Evolutionary conservation across 23 red algal genomes (phyloP).

Genomic region (Gracilaria caudata): DNA sequence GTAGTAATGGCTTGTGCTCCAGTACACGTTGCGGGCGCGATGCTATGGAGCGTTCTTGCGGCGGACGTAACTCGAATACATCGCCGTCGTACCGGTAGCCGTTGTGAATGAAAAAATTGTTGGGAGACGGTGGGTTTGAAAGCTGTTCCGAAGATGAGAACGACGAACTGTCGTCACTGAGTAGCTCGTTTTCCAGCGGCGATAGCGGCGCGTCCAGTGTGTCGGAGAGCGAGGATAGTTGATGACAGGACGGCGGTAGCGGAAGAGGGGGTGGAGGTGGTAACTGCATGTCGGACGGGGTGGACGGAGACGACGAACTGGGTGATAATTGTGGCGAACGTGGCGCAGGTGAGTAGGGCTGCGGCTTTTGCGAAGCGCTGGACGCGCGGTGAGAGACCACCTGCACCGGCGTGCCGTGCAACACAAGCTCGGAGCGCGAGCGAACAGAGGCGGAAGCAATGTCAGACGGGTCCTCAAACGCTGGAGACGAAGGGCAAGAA

Average conservation of each 20-base stretch:
- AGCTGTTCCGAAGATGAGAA: background rate
- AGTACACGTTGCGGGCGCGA: constrained; percentile 64
- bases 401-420: constrained; percentile 6
- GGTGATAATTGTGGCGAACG: background rate
- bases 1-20: constrained; percentile 67
- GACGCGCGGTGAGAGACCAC: background rate
- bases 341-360: background rate
- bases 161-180: constrained; percentile 1
- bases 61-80: constrained; percentile 65
- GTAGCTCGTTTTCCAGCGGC: background rate
- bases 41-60: constrained; percentile 68
- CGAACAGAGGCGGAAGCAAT: background rate
- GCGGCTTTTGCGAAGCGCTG: background rate
- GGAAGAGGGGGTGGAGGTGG: constrained; percentile 1
- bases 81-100: constrained; percentile 77
- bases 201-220: background rate
- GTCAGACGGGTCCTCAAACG: background rate
- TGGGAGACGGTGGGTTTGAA: constrained; percentile 20
- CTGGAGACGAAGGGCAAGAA: background rate
- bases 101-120: constrained; percentile 83
- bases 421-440: background rate
- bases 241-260: constrained; percentile 4
- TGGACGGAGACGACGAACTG: background rate
- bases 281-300: background rate
- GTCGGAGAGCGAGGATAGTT: background rate